phyloP scores from a whole-genome alignment of 2,329 filamentous ascomycete species.

The Aspergillus sp. region DNA sequence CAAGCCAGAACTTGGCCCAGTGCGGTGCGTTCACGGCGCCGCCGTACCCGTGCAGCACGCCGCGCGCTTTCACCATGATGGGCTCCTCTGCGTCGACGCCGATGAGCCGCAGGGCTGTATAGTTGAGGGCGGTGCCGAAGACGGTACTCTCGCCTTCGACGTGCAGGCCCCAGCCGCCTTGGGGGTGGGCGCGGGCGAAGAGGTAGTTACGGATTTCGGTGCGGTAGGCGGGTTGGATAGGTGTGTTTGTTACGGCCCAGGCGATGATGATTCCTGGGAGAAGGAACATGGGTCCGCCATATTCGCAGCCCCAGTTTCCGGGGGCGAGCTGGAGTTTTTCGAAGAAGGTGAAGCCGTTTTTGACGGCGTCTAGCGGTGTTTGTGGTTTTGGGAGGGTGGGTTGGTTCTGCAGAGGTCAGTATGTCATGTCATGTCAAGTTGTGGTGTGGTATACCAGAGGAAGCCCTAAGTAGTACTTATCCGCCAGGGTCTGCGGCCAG shows the following conservation, averaged over 20 bases:
- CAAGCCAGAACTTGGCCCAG: conserved; percentile 95
- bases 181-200: conserved; percentile 77
- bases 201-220: conserved; percentile 93
- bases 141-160: conserved; percentile 91
- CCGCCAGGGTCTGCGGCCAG: conserved; percentile 84
- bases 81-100: conserved; percentile 82
- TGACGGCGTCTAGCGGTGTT: conserved; percentile 72
- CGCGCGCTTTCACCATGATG: conserved; percentile 79
- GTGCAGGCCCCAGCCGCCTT: conserved; percentile 97
- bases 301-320: conserved; percentile 96
- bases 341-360: conserved; percentile 85
- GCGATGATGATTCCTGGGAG: conserved; percentile 80
- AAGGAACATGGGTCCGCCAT: conserved; percentile 96
- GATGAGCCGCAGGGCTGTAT: conserved; percentile 74
- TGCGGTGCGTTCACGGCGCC: conserved; percentile 82
- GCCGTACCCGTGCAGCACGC: conserved; percentile 78
- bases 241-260: conserved; percentile 86
- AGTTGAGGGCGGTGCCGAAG: conserved; percentile 91
- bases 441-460: conserved; percentile 60
- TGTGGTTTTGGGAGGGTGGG: conserved; percentile 69
- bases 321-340: conserved; percentile 82
- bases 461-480: conserved; percentile 82
- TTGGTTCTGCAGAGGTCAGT: conserved; percentile 57
- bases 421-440: neutral
- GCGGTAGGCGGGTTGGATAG: conserved; percentile 74